A percentile compares a stretch with the other conserved stretches of the same genome.
Evolutionary conservation across 1,284 basidiomycete genomes (phyloP).

Genomic region (Papiliotrema nemorosa): DNA sequence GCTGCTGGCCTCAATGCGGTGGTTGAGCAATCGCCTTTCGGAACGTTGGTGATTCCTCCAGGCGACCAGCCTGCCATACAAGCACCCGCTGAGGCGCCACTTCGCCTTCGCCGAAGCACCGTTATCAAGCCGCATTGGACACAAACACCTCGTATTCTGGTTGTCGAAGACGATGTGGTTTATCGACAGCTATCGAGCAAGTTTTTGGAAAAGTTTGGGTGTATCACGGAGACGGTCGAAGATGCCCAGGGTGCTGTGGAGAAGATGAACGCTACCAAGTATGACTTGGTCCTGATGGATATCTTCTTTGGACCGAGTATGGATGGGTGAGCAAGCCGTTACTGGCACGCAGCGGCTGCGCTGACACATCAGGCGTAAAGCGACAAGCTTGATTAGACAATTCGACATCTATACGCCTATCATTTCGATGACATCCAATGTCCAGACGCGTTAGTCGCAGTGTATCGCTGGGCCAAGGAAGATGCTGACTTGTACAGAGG

Average conservation of each 20-base stretch:
- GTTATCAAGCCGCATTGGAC: constrained; percentile 87
- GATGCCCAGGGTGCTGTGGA: constrained; percentile 89
- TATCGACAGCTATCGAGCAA: constrained; percentile 83
- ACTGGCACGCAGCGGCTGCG: no score
- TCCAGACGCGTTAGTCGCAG: constrained; percentile 59
- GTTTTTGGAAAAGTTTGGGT: constrained; percentile 93
- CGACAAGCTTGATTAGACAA: constrained; percentile 87
- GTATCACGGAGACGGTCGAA: constrained; percentile 88
- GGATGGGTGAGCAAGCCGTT: constrained; percentile 42
- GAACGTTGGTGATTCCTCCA: constrained; percentile 16
- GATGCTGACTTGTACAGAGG: constrained; percentile 37
- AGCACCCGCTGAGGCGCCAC: not conserved
- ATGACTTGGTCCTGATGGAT: constrained; percentile 92
- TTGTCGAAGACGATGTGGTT: constrained; percentile 94
- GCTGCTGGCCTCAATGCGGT: constrained; percentile 2
- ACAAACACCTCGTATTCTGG: constrained; percentile 76
- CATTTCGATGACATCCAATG: constrained; percentile 95
- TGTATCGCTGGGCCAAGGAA: not conserved
- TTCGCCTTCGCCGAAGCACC: constrained; percentile 7
- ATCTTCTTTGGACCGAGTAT: constrained; percentile 48
- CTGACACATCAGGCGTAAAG: constrained; percentile 46
- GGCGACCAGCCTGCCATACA: not conserved
- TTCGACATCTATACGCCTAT: constrained; percentile 87
- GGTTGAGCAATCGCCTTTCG: constrained; percentile 22
- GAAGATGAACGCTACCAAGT: constrained; percentile 91